These are phyloP conservation scores for Rhazya stricta DNA, from an alignment of 257 asterid genomes.

Conservation along the genomic window DNA sequence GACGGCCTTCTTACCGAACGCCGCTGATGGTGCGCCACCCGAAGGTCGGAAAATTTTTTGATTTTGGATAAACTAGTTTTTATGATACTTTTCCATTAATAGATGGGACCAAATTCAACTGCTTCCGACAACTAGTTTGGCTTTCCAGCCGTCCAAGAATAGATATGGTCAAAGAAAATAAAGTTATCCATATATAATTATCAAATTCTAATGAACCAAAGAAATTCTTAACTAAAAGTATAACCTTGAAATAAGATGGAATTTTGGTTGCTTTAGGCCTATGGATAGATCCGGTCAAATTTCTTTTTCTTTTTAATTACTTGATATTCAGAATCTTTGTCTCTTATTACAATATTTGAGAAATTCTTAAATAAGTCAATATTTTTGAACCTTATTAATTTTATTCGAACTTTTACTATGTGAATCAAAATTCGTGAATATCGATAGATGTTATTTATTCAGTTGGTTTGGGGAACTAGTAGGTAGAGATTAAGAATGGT, in stretches of 20 bases:
- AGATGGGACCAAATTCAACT: conserved; percentile 27
- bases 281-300: neutral
- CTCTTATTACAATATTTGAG: no score
- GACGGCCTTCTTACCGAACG: neutral
- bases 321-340: no score
- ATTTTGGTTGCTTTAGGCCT: conserved; percentile 1
- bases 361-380: no score
- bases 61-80: neutral
- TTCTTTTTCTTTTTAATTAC: no score
- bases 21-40: conserved; percentile 25
- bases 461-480: neutral
- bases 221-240: conserved; percentile 13
- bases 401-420: no score
- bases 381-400: no score
- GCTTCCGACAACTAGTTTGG: neutral
- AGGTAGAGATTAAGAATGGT: neutral
- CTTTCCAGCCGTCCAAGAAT: conserved; percentile 24
- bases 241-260: neutral
- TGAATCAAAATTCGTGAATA: no score
- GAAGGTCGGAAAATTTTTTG: neutral
- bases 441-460: neutral
- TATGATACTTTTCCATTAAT: conserved; percentile 16
- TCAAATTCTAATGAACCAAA: neutral
- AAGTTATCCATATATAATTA: no score
- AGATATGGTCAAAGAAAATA: conserved; percentile 28